Evolutionary conservation across 2,329 filamentous ascomycete genomes (phyloP).

Genomic region (Metarhizium anisopliae): DNA sequence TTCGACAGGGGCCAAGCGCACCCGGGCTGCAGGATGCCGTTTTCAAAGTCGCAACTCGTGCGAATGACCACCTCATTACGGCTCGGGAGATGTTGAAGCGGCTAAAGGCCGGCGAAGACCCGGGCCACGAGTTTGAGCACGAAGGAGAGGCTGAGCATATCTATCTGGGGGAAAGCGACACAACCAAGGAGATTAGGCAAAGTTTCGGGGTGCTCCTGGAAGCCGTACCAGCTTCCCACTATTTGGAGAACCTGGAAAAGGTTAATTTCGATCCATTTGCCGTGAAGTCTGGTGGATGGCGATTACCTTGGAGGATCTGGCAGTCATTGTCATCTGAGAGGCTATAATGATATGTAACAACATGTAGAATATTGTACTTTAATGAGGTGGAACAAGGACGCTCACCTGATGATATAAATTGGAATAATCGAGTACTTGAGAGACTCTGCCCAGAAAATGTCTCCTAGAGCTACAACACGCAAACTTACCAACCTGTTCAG

Average conservation of each 20-base stretch:
- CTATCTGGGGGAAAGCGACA: constrained; percentile 32
- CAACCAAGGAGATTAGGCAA: constrained; percentile 37
- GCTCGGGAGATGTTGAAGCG: constrained; percentile 85
- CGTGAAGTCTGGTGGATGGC: constrained; percentile 60
- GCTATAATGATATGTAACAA: constrained; percentile 26
- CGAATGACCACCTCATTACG: constrained; percentile 92
- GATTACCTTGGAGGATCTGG: constrained; percentile 69
- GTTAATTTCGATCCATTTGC: constrained; percentile 77
- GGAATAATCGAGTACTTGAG: background rate
- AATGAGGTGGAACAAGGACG: background rate
- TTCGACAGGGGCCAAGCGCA: constrained; percentile 69
- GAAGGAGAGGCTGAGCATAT: constrained; percentile 62
- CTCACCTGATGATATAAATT: background rate
- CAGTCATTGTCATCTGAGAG: constrained; percentile 38
- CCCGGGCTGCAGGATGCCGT: constrained; percentile 79
- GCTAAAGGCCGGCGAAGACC: constrained; percentile 61
- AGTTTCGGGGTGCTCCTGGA: constrained; percentile 77
- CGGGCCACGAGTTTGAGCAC: constrained; percentile 86
- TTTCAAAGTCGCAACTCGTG: constrained; percentile 84
- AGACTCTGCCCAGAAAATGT: background rate
- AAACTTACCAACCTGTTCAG: too few relatives aligned
- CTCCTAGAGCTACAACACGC: too few relatives aligned
- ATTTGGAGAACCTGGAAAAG: constrained; percentile 68
- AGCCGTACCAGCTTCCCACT: constrained; percentile 67
- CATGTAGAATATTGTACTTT: background rate